A percentile compares a stretch with the other conserved stretches of the same genome.
phyloP scores from a whole-genome alignment of 768 basidiomycete species.

The Thelephora ganbajun region DNA sequence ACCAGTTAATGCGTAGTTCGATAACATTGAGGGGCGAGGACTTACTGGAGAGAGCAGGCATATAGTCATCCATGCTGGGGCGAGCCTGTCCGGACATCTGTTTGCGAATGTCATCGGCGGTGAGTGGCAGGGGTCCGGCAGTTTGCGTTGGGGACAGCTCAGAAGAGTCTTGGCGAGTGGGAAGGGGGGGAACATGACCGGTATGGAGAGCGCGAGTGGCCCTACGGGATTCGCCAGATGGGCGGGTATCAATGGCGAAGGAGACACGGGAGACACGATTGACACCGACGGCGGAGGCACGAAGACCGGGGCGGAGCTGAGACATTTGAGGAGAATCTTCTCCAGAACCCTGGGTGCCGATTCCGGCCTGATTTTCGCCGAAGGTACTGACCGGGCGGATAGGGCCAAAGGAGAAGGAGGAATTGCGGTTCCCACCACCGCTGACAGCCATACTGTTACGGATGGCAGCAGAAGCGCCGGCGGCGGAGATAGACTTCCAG shows the following conservation, averaged over 20 bases:
- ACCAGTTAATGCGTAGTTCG: background rate
- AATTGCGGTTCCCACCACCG: constrained; percentile 23
- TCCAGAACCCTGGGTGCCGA: constrained; percentile 21
- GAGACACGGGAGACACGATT: constrained; percentile 37
- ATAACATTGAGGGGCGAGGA: constrained; percentile 8
- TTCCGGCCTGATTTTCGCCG: constrained; percentile 30
- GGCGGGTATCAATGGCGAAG: constrained; percentile 48
- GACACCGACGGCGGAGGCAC: constrained; percentile 24
- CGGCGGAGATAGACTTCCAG: constrained; percentile 60
- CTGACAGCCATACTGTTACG: constrained; percentile 47
- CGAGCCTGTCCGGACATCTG: constrained; percentile 29
- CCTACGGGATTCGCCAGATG: constrained; percentile 26
- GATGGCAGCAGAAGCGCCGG: constrained; percentile 63
- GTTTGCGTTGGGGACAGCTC: constrained; percentile 31
- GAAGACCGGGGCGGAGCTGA: constrained; percentile 40
- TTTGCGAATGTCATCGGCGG: constrained; percentile 48
- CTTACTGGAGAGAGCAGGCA: constrained; percentile 59
- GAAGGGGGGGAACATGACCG: constrained; percentile 28
- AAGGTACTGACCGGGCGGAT: constrained; percentile 30
- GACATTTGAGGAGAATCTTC: constrained; percentile 18
- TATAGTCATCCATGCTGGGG: constrained; percentile 38
- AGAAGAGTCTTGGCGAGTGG: constrained; percentile 16
- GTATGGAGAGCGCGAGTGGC: constrained; percentile 29
- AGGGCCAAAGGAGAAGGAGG: constrained; percentile 44
- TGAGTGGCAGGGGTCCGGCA: constrained; percentile 27